phyloP scores from a whole-genome alignment of 2,329 filamentous ascomycete species.

The Phialophora macrospora region DNA sequence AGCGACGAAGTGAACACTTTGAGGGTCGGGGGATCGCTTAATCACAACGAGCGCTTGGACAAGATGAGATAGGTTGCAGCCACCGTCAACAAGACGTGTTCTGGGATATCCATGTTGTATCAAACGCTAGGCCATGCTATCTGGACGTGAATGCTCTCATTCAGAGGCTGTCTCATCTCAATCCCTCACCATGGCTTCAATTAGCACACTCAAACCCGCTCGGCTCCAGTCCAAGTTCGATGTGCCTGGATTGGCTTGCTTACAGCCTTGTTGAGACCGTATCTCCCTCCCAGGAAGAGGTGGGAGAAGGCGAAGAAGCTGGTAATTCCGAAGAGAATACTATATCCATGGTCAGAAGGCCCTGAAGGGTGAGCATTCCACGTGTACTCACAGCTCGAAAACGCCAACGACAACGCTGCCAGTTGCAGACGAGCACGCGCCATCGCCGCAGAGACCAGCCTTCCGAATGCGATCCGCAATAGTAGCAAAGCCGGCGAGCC shows the following conservation, averaged over 20 bases:
- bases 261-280: conserved; percentile 13
- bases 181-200: background rate
- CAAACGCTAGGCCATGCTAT: conserved; percentile 1
- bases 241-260: conserved; percentile 19
- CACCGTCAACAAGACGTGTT: background rate
- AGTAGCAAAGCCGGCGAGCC: conserved; percentile 85
- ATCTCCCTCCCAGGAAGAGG: conserved; percentile 34
- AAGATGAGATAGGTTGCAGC: background rate
- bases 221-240: conserved; percentile 28
- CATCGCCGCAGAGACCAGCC: conserved; percentile 58
- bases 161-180: background rate
- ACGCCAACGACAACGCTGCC: conserved; percentile 55
- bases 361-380: background rate
- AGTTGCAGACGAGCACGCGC: conserved; percentile 64
- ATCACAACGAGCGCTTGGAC: background rate
- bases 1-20: background rate
- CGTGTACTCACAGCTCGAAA: conserved; percentile 52
- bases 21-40: background rate
- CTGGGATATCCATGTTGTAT: background rate
- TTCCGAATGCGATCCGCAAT: conserved; percentile 66
- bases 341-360: conserved; percentile 1
- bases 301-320: conserved; percentile 34
- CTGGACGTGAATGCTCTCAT: background rate
- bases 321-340: conserved; percentile 27
- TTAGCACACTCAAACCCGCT: conserved; percentile 19